Evolutionary conservation across 2,329 filamentous ascomycete species (phyloP).

Genomic region (Botryotinia narcissicola): DNA sequence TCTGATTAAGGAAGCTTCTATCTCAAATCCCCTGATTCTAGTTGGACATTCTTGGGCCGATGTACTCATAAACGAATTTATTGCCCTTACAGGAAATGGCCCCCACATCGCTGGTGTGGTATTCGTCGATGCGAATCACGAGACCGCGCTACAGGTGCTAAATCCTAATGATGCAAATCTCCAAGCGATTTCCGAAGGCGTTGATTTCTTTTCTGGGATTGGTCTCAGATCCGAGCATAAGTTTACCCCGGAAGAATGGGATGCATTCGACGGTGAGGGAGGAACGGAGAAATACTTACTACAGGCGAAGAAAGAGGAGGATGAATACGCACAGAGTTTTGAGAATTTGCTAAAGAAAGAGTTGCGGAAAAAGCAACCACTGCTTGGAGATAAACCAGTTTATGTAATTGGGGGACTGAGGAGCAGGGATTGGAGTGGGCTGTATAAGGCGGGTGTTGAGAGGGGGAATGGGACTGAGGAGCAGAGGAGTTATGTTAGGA

Average conservation of each 20-base stretch:
- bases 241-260: constrained; percentile 25
- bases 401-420: constrained; percentile 17
- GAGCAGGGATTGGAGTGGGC: constrained; percentile 14
- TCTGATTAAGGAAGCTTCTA: constrained; percentile 22
- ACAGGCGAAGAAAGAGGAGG: constrained; percentile 16
- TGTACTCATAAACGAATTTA: constrained; percentile 23
- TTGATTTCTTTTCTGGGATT: constrained; percentile 13
- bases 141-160: constrained; percentile 26
- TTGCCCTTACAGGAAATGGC: constrained; percentile 16
- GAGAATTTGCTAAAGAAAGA: constrained; percentile 36
- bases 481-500: constrained; percentile 34
- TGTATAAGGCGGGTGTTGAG: constrained; percentile 39
- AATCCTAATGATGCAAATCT: constrained; percentile 19
- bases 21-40: constrained; percentile 24
- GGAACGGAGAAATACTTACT: constrained; percentile 25
- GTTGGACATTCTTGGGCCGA: constrained; percentile 30
- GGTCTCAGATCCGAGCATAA: constrained; percentile 21
- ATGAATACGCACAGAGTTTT: constrained; percentile 30
- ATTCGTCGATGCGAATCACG: constrained; percentile 29
- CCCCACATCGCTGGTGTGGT: constrained; percentile 26
- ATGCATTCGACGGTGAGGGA: constrained; percentile 21
- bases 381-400: constrained; percentile 32
- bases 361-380: constrained; percentile 32
- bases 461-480: constrained; percentile 40
- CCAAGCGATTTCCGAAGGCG: background rate